Percentiles rank a stretch among this genome's conserved stretches.
Evolutionary conservation across 208 protist genomes (phyloP).

Genomic region (Novymonas esmeraldas): DNA sequence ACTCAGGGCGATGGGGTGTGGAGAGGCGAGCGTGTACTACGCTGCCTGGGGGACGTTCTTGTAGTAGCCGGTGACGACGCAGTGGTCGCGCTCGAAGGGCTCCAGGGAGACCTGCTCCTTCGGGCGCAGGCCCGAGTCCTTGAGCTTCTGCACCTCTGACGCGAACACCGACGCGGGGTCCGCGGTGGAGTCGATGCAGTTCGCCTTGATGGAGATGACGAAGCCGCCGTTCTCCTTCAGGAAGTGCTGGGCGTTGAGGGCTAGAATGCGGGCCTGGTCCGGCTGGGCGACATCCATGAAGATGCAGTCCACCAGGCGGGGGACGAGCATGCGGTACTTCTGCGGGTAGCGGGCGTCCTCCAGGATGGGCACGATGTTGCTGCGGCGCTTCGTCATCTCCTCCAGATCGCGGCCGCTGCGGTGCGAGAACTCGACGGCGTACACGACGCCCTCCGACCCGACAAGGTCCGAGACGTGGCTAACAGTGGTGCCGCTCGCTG

Average conservation of each 20-base stretch:
- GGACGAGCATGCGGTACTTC: constrained; percentile 99
- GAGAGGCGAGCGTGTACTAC: not conserved
- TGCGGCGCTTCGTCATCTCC: constrained; percentile 99
- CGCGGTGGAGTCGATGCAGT: constrained; percentile 99
- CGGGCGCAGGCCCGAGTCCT: constrained; percentile 96
- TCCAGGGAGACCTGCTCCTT: constrained; percentile 99
- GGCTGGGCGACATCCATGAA: constrained; percentile 99
- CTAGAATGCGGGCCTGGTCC: constrained; percentile 99
- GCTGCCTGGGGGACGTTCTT: constrained; percentile 70
- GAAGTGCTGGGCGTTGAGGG: constrained; percentile 99
- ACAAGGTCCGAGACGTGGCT: constrained; percentile 99
- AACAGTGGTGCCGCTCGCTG: constrained; percentile 99
- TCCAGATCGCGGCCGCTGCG: constrained; percentile 99
- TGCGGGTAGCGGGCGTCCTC: constrained; percentile 99
- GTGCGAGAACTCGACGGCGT: constrained; percentile 99
- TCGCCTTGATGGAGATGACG: constrained; percentile 99
- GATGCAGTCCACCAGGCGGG: constrained; percentile 98
- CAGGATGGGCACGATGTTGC: constrained; percentile 99
- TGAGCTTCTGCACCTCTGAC: constrained; percentile 96
- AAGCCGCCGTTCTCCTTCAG: constrained; percentile 99
- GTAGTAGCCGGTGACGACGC: constrained; percentile 94
- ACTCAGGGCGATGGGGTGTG: not conserved
- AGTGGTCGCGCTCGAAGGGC: constrained; percentile 99
- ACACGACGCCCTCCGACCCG: constrained; percentile 98
- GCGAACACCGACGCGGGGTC: constrained; percentile 97